A percentile compares a stretch with the other conserved stretches of the same genome.
These are phyloP conservation scores for Paracorniculantispora psalliotae DNA, from an alignment of 2,329 filamentous ascomycete genomes.

Conservation along the genomic window DNA sequence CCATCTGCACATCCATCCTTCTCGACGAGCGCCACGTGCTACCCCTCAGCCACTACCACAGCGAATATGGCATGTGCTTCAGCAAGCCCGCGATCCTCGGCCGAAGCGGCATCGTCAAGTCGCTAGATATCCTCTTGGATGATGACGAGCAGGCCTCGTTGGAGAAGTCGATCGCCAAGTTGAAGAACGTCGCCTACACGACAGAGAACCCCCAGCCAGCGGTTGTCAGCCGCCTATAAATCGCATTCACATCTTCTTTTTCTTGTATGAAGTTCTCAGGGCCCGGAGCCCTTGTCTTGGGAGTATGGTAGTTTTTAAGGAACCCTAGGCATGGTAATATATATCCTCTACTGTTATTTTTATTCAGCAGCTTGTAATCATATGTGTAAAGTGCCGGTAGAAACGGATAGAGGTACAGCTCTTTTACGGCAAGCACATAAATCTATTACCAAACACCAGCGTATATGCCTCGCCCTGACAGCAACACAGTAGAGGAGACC, in stretches of 20 bases:
- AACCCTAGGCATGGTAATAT: conserved; percentile 11
- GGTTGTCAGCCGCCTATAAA: conserved; percentile 9
- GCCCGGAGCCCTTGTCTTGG: conserved; percentile 3
- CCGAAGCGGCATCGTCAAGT: conserved; percentile 34
- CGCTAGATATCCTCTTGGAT: conserved; percentile 7
- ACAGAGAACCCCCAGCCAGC: conserved; percentile 12
- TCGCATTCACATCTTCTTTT: conserved; percentile 1
- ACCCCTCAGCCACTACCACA: conserved; percentile 45
- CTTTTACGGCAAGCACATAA: no score
- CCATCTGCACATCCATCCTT: conserved; percentile 46
- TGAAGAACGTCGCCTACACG: conserved; percentile 11
- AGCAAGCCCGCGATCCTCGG: conserved; percentile 46
- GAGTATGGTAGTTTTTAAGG: conserved; percentile 9
- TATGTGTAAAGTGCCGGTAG: neutral
- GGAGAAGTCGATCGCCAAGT: conserved; percentile 12
- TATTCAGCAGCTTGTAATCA: neutral
- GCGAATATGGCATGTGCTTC: conserved; percentile 42
- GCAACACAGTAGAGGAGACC: no score
- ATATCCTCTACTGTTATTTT: conserved; percentile 11
- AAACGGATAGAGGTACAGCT: no score
- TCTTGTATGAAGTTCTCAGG: neutral
- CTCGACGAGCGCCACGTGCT: conserved; percentile 42
- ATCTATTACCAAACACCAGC: no score
- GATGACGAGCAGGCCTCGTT: conserved; percentile 14
- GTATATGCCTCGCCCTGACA: no score